Evolutionary conservation across 2,329 filamentous ascomycete species (phyloP).

Genomic region (Diaporthe sp.): DNA sequence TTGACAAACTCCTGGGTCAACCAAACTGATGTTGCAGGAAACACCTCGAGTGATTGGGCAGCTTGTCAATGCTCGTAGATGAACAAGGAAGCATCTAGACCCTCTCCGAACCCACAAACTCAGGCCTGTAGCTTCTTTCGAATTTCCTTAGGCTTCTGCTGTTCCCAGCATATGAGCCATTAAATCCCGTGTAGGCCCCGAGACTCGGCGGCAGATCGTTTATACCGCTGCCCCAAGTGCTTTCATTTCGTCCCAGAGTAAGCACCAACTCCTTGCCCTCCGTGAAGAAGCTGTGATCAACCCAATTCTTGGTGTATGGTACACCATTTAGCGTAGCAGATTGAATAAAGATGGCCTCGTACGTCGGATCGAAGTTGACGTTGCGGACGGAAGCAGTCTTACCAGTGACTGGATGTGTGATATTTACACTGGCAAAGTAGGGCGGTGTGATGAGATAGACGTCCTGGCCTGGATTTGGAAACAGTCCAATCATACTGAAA

Average conservation of each 20-base stretch:
- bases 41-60: not conserved
- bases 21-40: not conserved
- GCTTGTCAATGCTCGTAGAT: not conserved
- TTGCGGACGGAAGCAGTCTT: slow-evolving; percentile 71
- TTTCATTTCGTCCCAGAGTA: slow-evolving; percentile 71
- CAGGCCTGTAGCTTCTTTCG: slow-evolving; percentile 12
- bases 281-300: slow-evolving; percentile 76
- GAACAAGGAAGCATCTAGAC: not conserved
- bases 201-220: slow-evolving; percentile 74
- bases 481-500: slow-evolving; percentile 78
- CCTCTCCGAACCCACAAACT: not conserved
- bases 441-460: slow-evolving; percentile 80
- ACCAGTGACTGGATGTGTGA: slow-evolving; percentile 69
- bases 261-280: slow-evolving; percentile 75
- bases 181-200: slow-evolving; percentile 53
- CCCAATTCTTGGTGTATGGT: slow-evolving; percentile 74
- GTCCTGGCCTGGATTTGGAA: slow-evolving; percentile 76
- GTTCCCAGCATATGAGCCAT: slow-evolving; percentile 36
- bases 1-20: not conserved
- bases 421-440: slow-evolving; percentile 72
- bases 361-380: slow-evolving; percentile 71
- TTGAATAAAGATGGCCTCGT: slow-evolving; percentile 74
- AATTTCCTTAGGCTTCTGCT: slow-evolving; percentile 8
- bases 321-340: slow-evolving; percentile 72
- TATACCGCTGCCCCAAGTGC: slow-evolving; percentile 71